A percentile compares a stretch with the other conserved stretches of the same genome.
Evolutionary conservation across 495 filamentous ascomycete genomes (phyloP).

Genomic region (Platismatia glauca): DNA sequence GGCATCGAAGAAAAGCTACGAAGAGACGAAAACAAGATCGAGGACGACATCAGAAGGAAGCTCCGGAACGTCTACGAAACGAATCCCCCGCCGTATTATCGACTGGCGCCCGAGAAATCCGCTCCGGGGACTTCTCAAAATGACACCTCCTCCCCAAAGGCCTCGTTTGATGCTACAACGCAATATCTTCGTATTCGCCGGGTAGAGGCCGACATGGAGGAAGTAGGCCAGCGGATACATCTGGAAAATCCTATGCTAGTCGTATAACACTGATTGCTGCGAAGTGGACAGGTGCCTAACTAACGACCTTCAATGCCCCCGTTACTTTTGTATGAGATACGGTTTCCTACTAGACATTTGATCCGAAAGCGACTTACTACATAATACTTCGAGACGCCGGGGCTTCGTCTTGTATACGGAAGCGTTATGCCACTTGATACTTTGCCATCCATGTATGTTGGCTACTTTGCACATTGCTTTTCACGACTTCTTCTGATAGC

Average conservation of each 20-base stretch:
- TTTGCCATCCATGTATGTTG: too few species aligned
- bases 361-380: too few species aligned
- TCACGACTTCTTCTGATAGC: too few species aligned
- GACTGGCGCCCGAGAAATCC: constrained; percentile 15
- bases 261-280: background rate
- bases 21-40: constrained; percentile 18
- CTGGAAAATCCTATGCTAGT: background rate
- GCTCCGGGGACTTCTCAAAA: constrained; percentile 21
- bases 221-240: background rate
- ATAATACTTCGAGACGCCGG: too few species aligned
- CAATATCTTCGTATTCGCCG: constrained; percentile 13
- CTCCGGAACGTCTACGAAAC: constrained; percentile 16
- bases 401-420: too few species aligned
- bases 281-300: background rate
- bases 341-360: too few species aligned
- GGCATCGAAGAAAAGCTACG: constrained; percentile 16
- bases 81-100: constrained; percentile 16
- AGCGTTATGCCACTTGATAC: too few species aligned
- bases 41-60: constrained; percentile 18
- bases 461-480: too few species aligned
- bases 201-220: background rate
- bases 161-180: constrained; percentile 11
- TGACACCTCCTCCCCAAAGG: constrained; percentile 16
- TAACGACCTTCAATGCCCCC: background rate
- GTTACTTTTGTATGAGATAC: too few species aligned